These are phyloP conservation scores for Yamadazyma siamensis DNA, from an alignment of 1,139 yeast species.

Conservation along the genomic window DNA sequence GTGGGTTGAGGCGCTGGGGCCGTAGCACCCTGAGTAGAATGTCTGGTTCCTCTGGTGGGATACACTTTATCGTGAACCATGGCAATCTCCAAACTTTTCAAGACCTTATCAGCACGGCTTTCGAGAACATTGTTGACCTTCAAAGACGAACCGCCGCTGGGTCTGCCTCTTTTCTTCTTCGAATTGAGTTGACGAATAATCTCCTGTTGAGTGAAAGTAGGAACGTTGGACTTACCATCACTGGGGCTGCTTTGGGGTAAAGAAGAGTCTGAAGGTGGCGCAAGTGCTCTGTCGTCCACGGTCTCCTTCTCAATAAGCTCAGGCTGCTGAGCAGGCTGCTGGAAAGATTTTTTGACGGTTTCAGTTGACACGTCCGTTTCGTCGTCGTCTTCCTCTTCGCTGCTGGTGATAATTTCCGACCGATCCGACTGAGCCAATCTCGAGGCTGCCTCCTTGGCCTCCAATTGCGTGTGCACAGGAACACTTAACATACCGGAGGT, in stretches of 20 bases:
- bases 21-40: not conserved
- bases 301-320: conserved; percentile 1
- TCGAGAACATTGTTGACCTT: not conserved
- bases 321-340: not conserved
- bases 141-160: conserved; percentile 1
- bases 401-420: conserved; percentile 7
- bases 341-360: too few species aligned
- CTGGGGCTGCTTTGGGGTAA: conserved; percentile 7
- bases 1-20: not conserved
- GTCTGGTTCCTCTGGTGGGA: conserved; percentile 6
- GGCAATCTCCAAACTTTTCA: conserved; percentile 9
- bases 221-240: not conserved
- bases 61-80: conserved; percentile 14
- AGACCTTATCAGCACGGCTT: not conserved
- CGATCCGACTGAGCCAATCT: conserved; percentile 5
- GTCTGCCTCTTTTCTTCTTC: conserved; percentile 1
- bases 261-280: conserved; percentile 7
- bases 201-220: not conserved
- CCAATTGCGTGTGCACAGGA: conserved; percentile 26
- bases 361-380: conserved; percentile 1
- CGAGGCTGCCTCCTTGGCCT: conserved; percentile 16
- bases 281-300: conserved; percentile 7
- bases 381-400: conserved; percentile 6
- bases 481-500: conserved; percentile 63
- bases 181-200: not conserved